Conservation (phyloP, 225 moss, liverwort and hornwort genomes). For the Physcomitrium patens region DNA sequence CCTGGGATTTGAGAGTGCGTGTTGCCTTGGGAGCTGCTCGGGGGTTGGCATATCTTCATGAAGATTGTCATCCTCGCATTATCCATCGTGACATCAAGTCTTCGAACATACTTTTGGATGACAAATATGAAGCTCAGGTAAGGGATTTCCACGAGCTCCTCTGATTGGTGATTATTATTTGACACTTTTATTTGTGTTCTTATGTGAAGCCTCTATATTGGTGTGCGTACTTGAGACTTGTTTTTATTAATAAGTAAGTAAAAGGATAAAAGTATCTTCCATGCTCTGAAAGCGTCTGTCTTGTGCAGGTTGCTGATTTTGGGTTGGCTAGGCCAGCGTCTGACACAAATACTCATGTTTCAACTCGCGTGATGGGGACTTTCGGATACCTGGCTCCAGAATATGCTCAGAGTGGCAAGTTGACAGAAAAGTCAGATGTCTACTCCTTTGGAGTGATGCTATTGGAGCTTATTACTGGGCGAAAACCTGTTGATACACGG, state of each 20-base stretch:
- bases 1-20: conserved; percentile 81
- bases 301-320: conserved; percentile 83
- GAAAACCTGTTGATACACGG: conserved; percentile 74
- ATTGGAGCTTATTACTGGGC: conserved; percentile 82
- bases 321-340: conserved; percentile 87
- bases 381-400: conserved; percentile 95
- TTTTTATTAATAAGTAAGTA: background rate
- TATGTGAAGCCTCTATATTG: background rate
- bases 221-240: background rate
- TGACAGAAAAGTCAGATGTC: conserved; percentile 91
- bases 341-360: conserved; percentile 80
- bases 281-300: background rate
- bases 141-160: conserved; percentile 15
- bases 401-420: conserved; percentile 85
- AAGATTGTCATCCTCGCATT: conserved; percentile 92
- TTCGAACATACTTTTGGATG: conserved; percentile 86
- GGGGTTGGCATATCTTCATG: conserved; percentile 87
- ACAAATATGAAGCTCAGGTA: conserved; percentile 82
- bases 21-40: conserved; percentile 87
- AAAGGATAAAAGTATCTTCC: background rate
- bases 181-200: background rate
- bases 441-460: conserved; percentile 90
- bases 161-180: background rate
- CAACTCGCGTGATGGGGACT: conserved; percentile 94
- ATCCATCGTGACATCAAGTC: conserved; percentile 94